Conservation (phyloP, 2,329 filamentous ascomycete genomes). For the Monilinia fructicola region DNA sequence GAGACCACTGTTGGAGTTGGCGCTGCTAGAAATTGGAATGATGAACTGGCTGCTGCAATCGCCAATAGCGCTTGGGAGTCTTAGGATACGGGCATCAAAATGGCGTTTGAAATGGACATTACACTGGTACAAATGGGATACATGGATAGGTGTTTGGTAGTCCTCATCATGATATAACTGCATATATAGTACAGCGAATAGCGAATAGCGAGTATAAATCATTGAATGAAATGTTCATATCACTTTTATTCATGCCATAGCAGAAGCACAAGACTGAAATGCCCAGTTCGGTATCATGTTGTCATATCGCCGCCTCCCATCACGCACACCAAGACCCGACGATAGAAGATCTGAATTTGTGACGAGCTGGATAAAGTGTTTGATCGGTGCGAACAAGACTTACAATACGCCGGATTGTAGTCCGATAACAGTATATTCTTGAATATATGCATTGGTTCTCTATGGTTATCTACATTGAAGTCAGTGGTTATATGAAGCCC, state of each 20-base stretch:
- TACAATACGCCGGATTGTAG: background rate
- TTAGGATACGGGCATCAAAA: background rate
- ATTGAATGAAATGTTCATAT: background rate
- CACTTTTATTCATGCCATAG: background rate
- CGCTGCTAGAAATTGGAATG: background rate
- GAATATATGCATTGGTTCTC: background rate
- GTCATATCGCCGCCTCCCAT: background rate
- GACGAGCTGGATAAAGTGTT: background rate
- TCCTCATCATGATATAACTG: background rate
- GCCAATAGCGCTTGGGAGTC: constrained; percentile 22
- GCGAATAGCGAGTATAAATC: background rate
- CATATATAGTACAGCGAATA: background rate
- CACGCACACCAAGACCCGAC: background rate
- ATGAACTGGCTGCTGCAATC: constrained; percentile 3
- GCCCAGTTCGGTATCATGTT: background rate
- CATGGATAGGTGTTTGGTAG: background rate
- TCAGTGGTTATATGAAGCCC: background rate
- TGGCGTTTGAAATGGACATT: background rate
- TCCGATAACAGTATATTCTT: background rate
- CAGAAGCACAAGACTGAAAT: background rate
- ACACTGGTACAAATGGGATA: background rate
- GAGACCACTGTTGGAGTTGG: background rate
- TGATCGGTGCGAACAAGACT: background rate
- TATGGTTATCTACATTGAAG: too few species aligned
- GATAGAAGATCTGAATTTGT: background rate